Conservation (phyloP, 352 stramenopile genomes). For the Blastocystis sp. region DNA sequence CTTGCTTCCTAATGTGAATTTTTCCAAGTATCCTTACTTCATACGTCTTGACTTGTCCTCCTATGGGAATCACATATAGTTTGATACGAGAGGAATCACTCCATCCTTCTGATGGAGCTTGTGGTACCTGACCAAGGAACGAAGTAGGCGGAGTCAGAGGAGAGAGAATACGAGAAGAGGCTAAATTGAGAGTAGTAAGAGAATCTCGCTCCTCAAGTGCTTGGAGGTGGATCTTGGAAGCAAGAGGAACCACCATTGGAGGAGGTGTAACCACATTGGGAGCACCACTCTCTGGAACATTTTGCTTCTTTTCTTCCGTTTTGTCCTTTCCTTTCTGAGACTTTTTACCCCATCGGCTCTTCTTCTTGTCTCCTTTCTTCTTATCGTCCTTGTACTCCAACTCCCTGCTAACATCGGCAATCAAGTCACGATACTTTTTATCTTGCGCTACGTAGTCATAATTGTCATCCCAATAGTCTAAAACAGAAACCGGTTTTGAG, state of each 20-base stretch:
- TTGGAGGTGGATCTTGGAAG: not conserved
- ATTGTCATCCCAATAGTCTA: slow-evolving; percentile 1
- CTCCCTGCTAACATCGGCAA: slow-evolving; percentile 39
- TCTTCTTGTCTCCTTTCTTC: slow-evolving; percentile 58
- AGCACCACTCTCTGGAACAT: not conserved
- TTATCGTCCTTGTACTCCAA: slow-evolving; percentile 56
- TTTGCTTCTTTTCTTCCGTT: not conserved
- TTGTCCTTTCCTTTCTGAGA: not conserved
- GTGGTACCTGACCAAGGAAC: not conserved
- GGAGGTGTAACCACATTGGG: not conserved
- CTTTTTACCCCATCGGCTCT: slow-evolving; percentile 11
- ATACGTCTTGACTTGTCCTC: not conserved
- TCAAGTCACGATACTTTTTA: slow-evolving; percentile 29
- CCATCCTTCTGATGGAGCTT: not conserved
- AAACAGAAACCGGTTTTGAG: not conserved
- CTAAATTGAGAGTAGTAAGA: not conserved
- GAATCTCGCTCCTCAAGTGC: not conserved
- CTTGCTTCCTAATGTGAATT: not conserved
- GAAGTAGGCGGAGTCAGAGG: not conserved
- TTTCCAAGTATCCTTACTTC: not conserved
- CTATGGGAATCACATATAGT: slow-evolving; percentile 40
- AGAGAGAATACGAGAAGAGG: not conserved
- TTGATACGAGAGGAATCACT: not conserved
- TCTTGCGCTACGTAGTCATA: slow-evolving; percentile 18
- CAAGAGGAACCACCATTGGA: not conserved